Base-by-base conservation (phyloP, 345 rosid species). In the Sisymbrium altissimum region DNA sequence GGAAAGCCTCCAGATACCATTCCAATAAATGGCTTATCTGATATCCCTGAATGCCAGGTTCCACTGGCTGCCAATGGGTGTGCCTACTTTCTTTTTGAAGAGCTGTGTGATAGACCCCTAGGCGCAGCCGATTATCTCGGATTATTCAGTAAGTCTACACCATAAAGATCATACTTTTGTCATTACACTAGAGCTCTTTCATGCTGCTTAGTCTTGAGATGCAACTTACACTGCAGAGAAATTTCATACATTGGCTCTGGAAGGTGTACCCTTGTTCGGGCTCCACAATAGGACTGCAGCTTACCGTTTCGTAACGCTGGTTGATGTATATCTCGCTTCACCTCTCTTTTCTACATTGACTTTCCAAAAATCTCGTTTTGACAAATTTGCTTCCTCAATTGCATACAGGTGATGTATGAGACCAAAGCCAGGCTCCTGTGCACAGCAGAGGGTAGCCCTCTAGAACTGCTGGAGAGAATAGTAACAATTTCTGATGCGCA, bases 41-140 rank as follows among this genome's bases (percentile, higher is more conserved):
- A 32, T 66, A 14, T 41, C 4, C 15, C 10, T 44, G 32, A 13
- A 76, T 63, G 6, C 27, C 73, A 95, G 97, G 96, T 92, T 65
- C 92, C 97, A 25, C 75, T 83, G 57, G 93, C 88, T 78, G 96
- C 97, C 52, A 72, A 84, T 85, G 99, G 97, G 76, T 92, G 97
- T 76, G 99, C 99, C 59, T 89, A 86, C 85, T 88, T 95, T 86
- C 70, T 80, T 65, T 95, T 95, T 55, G 97, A 92, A 78, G 99
- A 90, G 40, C 84, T 95, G 49, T 95, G 99, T 69, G 96, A 95
- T 74, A 84, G 74, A 62, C 99, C 97, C 61, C 86, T 92, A 63
- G 99, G 97, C 29, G 97, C 99, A 78, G 97, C 99, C 3, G 99
- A 95, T 79, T 95, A 95, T 79, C 89, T 95, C 77, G 99, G 97